Conservation (phyloP, 2,329 filamentous ascomycete genomes). For the Furcasterigmium sp. region DNA sequence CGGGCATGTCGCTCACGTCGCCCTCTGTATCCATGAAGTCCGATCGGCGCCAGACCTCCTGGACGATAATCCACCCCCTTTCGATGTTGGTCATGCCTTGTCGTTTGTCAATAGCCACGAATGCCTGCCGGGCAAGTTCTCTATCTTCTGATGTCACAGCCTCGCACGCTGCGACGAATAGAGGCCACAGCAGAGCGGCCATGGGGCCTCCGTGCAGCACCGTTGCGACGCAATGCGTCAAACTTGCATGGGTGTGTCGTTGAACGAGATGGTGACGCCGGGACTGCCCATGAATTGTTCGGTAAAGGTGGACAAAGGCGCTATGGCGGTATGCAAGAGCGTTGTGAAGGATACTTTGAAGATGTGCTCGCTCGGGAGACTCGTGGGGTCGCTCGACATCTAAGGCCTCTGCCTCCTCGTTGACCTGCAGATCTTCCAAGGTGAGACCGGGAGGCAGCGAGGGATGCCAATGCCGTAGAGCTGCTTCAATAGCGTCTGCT, state of each 20-base stretch:
- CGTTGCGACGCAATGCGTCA: constrained; percentile 49
- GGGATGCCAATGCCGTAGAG: constrained; percentile 51
- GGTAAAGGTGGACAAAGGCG: constrained; percentile 52
- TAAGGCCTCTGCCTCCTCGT: constrained; percentile 10
- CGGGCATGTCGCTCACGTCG: not conserved
- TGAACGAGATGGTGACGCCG: constrained; percentile 47
- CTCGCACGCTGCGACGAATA: constrained; percentile 60
- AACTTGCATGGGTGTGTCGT: constrained; percentile 42
- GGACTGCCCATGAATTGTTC: constrained; percentile 43
- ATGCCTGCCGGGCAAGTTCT: constrained; percentile 43
- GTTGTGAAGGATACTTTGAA: constrained; percentile 53
- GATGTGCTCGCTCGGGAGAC: constrained; percentile 29
- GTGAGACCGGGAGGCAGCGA: constrained; percentile 32
- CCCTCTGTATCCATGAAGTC: constrained; percentile 26
- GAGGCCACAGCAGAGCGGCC: constrained; percentile 58
- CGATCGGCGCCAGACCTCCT: constrained; percentile 55
- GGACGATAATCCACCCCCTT: constrained; percentile 54
- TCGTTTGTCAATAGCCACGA: constrained; percentile 45
- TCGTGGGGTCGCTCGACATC: constrained; percentile 12
- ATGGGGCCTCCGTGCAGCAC: constrained; percentile 54
- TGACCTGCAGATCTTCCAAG: constrained; percentile 10
- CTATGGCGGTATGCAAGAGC: constrained; percentile 57
- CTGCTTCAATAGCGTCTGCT: constrained; percentile 49
- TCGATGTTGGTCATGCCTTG: constrained; percentile 64
- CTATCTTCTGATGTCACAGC: constrained; percentile 45